phyloP scores from a whole-genome alignment of 257 asterid genomes.

The Salvia rosmarinus region DNA sequence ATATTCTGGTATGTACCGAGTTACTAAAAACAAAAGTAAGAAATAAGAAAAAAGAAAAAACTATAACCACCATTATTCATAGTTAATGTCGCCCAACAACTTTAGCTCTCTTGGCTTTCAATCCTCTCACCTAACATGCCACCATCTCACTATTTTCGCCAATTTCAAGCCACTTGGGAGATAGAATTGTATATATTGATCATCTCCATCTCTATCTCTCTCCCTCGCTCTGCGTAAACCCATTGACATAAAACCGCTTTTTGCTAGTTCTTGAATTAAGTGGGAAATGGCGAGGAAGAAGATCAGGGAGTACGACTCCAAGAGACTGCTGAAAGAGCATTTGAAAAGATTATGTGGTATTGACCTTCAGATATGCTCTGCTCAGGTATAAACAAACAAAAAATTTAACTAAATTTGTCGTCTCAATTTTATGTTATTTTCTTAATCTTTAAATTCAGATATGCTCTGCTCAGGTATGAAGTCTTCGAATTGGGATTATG shows the following conservation, averaged over 20 bases:
- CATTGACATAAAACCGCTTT: neutral
- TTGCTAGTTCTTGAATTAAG: constrained; percentile 1
- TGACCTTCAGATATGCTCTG: constrained; percentile 74
- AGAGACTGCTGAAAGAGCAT: constrained; percentile 75
- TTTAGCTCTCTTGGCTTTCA: constrained; percentile 26
- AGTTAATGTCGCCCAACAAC: constrained; percentile 51
- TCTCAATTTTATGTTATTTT: too few species aligned
- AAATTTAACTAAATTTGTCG: neutral
- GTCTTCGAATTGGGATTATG: neutral
- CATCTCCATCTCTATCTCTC: constrained; percentile 7
- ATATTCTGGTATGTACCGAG: too few species aligned
- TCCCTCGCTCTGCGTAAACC: neutral
- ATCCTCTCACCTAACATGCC: neutral
- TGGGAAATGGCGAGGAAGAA: constrained; percentile 77
- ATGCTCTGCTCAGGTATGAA: too few species aligned
- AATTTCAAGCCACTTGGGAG: neutral
- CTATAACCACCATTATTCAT: constrained; percentile 31
- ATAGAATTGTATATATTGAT: neutral
- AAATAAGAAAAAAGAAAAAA: neutral
- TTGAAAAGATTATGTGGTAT: constrained; percentile 68
- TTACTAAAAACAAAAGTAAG: too few species aligned
- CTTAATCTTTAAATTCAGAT: too few species aligned
- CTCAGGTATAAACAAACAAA: constrained; percentile 50
- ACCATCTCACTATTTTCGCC: constrained; percentile 5
- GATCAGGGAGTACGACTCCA: constrained; percentile 85